Evolutionary conservation across 1,284 basidiomycete species (phyloP), one percentile per base, ranked within the genome.

Genomic region (Lignosus rhinocerotis): DNA sequence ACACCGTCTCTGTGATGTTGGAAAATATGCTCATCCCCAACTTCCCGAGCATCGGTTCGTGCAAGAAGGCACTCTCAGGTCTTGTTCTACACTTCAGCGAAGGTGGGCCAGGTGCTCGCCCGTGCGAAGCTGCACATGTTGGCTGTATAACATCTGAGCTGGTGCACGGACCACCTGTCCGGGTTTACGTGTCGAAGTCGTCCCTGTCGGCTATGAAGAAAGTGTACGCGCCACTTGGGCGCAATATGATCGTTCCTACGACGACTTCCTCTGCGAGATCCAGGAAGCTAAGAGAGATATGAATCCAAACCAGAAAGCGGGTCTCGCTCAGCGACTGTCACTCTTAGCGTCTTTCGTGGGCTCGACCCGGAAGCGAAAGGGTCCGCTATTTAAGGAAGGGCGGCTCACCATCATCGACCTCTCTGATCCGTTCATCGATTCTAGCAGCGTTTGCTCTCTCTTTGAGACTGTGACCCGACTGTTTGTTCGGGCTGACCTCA

Each of bases 401-500:
- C 79, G 83, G 54, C 61, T 89, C 4, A 87, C 85, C 0, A 83
- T 89, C 16, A 66, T 88, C n/a, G 87, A 89, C 61, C 73, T 90
- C 0, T 88, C 88, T 0, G 88, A 89, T 59, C 86, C 87, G 0
- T 91, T 90, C 65, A 80, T 90, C 33, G 88, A 90, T 64, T 72
- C 85, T 1, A 75, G 74, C 0, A 82, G 85, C 0, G 88, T 88
- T 0, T 88, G 87, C 58, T 82, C 83, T 0, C 67, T 90, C 1
- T 91, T 90, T 58, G 87, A 91, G 60, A 88, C 90, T 14, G 70
- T 88, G 0, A 77, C 81, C 0, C 77, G 88, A 25, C 66, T 88
- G 1, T 91, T 90, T 64, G 78, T 87, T n/a, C 77, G 87, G 17
- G 78, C 84, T 0, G 75, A 84, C 9, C 77, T 87, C 0, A 75